Base-by-base conservation (phyloP, 441 rosid genomes). In the Populus hybrid region DNA sequence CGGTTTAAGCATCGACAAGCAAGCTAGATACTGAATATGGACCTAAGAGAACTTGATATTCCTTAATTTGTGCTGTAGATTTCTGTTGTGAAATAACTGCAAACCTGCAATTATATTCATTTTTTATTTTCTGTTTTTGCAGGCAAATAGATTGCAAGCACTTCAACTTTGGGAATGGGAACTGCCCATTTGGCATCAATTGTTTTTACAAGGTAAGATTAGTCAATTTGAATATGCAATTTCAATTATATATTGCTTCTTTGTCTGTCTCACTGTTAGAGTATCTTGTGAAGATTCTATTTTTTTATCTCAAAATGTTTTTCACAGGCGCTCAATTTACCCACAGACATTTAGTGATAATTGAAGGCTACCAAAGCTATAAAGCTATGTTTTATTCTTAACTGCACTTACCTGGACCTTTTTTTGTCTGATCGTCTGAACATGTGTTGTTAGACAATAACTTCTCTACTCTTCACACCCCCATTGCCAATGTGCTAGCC, bases 91-190 rank as follows among this genome's bases (percentile, higher is more conserved):
- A 50, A n/a, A 72, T 72, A n/a, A 50, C 40, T 30, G 1, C 57
- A 46, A 46, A 10, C 26, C 40, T 30, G 3, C 20, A 46, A 46
- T 46, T 14, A 46, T 46, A 46, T 46, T 14, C 20, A 46, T n/a
- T 61, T 63, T 34, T 1, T 36, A 10, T 67, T 67, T 40, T 21
- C 65, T 66, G n/a, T 12, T 59, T 69, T 75, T 82, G 72, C 90
- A 94, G 97, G 80, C 89, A 90, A 35, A 94, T 91, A 32, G 92
- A 93, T 79, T 93, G 96, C 87, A 93, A 90, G 89, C 92, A 91
- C 83, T 93, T 93, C 78, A 88, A 92, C 78, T 89, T 89, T 64
- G 95, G 98, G 65, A 92, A 90, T 81, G 96, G 93, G 73, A 89
- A 87, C 70, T 94, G 97, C 77, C 98, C 93, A 23, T 94, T 94